Evolutionary conservation across 1,139 yeast species (phyloP).

Genomic region (Diutina neorugosa): DNA sequence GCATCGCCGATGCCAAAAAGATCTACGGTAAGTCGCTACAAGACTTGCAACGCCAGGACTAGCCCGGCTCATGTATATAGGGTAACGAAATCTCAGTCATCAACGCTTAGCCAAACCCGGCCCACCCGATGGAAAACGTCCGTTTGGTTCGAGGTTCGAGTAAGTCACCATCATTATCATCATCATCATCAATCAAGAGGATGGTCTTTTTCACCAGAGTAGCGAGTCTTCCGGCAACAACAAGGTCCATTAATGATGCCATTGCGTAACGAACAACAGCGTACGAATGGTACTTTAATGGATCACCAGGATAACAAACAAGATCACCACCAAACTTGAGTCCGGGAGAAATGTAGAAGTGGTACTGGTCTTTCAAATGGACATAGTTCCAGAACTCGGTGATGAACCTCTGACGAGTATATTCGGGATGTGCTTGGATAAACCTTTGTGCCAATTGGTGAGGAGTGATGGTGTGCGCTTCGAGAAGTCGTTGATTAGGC

Average conservation of each 20-base stretch:
- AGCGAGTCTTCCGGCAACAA: not conserved
- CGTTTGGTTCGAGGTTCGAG: not conserved
- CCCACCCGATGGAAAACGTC: slow-evolving; percentile 1
- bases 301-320: slow-evolving; percentile 2
- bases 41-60: not conserved
- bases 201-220: slow-evolving; percentile 1
- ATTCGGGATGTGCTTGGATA: not conserved
- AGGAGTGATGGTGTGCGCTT: not conserved
- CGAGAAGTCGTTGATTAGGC: not conserved
- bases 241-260: not conserved
- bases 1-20: slow-evolving; percentile 61
- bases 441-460: not conserved
- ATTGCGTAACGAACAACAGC: not conserved
- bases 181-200: not conserved
- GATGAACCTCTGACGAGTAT: not conserved
- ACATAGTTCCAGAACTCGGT: not conserved
- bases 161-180: not conserved
- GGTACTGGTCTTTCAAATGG: not conserved
- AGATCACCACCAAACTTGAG: slow-evolving; percentile 1
- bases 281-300: not conserved
- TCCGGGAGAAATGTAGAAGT: not conserved
- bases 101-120: not conserved
- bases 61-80: not conserved
- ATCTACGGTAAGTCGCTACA: slow-evolving; percentile 13
- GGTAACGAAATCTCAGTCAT: not conserved